A percentile compares a stretch with the other conserved stretches of the same genome.
Evolutionary conservation across 176 grass and related monocot genomes (phyloP).

Genomic region (Rhynchospora breviuscula): DNA sequence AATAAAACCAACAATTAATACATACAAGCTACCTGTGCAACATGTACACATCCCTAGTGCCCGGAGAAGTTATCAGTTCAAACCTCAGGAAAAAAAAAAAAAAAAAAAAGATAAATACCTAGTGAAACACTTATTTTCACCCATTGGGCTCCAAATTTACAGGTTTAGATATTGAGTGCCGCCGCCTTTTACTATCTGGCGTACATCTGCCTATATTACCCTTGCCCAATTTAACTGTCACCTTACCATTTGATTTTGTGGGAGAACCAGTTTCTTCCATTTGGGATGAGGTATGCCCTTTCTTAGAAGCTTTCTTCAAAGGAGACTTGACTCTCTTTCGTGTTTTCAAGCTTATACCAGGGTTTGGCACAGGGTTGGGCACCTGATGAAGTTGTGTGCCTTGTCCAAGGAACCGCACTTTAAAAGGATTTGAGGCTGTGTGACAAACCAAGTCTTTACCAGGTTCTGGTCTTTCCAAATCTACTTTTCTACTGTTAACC

Average conservation of each 20-base stretch:
- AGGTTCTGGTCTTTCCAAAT: slow-evolving; percentile 52
- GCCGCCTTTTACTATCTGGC: slow-evolving; percentile 73
- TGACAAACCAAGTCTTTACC: slow-evolving; percentile 60
- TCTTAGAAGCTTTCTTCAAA: slow-evolving; percentile 30
- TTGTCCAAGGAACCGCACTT: slow-evolving; percentile 42
- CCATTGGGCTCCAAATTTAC: slow-evolving; percentile 37
- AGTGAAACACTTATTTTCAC: slow-evolving; percentile 13
- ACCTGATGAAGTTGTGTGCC: slow-evolving; percentile 26
- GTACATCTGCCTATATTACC: slow-evolving; percentile 44
- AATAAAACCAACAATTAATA: neutral
- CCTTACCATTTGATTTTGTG: slow-evolving; percentile 51
- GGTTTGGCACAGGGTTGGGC: slow-evolving; percentile 1
- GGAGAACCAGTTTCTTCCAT: slow-evolving; percentile 12
- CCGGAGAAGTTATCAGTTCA: neutral
- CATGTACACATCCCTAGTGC: slow-evolving; percentile 13
- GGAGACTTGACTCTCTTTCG: slow-evolving; percentile 73
- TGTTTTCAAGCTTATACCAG: neutral
- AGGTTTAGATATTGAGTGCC: slow-evolving; percentile 9
- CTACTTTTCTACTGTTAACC: slow-evolving; percentile 77
- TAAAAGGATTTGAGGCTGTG: slow-evolving; percentile 65
- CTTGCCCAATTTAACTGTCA: slow-evolving; percentile 35
- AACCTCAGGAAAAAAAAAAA: neutral
- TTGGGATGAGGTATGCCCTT: neutral
- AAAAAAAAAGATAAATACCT: slow-evolving; percentile 5
- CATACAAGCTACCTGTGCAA: slow-evolving; percentile 16